Base-by-base conservation (phyloP, 768 basidiomycete genomes). In the Neoboletus brunneissimus region DNA sequence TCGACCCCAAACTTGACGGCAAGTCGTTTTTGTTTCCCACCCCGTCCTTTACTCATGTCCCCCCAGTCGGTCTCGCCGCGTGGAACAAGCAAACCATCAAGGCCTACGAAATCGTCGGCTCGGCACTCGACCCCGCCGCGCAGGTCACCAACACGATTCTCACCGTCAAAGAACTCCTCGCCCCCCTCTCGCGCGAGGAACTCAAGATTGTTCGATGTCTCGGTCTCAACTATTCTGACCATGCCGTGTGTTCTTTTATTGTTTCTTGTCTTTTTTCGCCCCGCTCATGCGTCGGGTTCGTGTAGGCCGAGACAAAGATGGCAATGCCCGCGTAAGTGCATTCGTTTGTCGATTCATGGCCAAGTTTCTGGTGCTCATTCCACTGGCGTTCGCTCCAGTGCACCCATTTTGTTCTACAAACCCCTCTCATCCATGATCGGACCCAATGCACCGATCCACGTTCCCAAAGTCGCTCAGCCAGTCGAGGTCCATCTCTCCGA, bases 221-320 rank as follows among this genome's bases (percentile, higher is more conserved):
- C 13, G 90, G 90, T 0, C 73, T 93, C 47, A 93, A 93, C 68
- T 93, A 93, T 66, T 80, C 81, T n/a, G 89, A 91, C 63, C 89
- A 92, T 74, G 91, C 91, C 8, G 90, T 81, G 63, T 57, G 80
- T 70, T 20, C 35, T 25, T 40, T 37, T 56, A 47, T 6, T 27
- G 10, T 42, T 37, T 35, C 5, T 20, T 7, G 38, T 41, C n/a
- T 22, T 16, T 25, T 5, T 15, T 16, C n/a, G 25, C 3, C 27
- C 8, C 9, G 18, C 43, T 52, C 12, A 51, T 9, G 2, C 15
- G 6, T 27, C 3, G 11, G 13, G 13, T 34, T 32, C 20, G 22
- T 38, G n/a, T 55, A 89, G 87, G 83, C 80, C 2, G 89, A 91
- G 72, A 77, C 84, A 0, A 85, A 84, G 31, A 70, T 90, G 64